Evolutionary conservation across 1,284 basidiomycete genomes (phyloP), one percentile per base, ranked within the genome.

Genomic region (Apiotrichum gamsii): DNA sequence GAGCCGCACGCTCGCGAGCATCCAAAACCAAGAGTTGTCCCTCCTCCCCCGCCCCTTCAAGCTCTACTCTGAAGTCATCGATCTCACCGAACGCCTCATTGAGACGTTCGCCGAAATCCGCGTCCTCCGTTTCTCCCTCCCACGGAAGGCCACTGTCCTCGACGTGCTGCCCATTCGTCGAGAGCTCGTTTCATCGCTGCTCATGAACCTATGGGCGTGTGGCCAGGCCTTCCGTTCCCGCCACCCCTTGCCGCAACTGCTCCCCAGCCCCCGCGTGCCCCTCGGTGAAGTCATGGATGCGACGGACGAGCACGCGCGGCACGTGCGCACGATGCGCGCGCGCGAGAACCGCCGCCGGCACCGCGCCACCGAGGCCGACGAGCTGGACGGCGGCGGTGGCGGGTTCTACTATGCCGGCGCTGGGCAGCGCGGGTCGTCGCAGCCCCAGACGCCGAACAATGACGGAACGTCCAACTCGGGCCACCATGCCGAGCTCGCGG

Each of bases 121-220:
- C 5, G 52, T 65, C 8, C 61, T 74, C 38, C 58, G 76, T 20
- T 74, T 76, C 51, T 57, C 59, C 49, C 53, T 72, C 24, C 64
- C 65, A 34, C 41, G 70, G 29, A 49, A 72, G 45, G 72, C 71
- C 37, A 74, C 72, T 0, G 73, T 77, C 1, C 58, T 73, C 24
- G 72, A 75, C 37, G 74, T 77, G 18, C 53, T 76, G n/a, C 70
- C 73, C 8, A 58, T 74, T 8, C 63, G 76, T 2, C 68, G 72
- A 25, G 74, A 75, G 47, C 45, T 76, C 10, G 72, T 76, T 3
- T 71, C 70, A 0, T 58, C 74, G 2, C 59, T 76, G n/a, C 58
- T 75, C 15, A 58, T 76, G 36, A 72, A 66, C 25, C 53, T 77
- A 3, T 77, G 73, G 69, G 70, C 74, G 0, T 61, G 67, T 18